Percentiles rank a stretch among this genome's conserved stretches.
These are phyloP conservation scores for Amanita pseudoporphyria DNA, from an alignment of 768 basidiomycete species.

Conservation along the genomic window DNA sequence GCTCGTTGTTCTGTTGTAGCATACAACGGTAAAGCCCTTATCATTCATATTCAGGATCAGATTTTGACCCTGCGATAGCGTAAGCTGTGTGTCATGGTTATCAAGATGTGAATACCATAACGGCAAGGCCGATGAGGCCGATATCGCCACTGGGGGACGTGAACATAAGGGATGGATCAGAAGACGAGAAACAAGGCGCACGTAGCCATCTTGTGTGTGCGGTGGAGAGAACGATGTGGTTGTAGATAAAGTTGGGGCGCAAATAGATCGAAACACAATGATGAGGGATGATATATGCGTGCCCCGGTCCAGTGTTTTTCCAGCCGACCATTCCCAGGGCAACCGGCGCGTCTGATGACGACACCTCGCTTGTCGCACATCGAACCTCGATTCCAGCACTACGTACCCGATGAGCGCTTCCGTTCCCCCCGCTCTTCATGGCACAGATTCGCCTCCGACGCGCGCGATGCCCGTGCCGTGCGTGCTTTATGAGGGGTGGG, in stretches of 20 bases:
- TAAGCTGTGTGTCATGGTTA: constrained; percentile 12
- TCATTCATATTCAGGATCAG: constrained; percentile 99
- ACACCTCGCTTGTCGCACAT: not conserved
- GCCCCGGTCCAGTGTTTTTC: not conserved
- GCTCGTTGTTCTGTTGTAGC: constrained; percentile 93
- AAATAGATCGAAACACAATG: constrained; percentile 21
- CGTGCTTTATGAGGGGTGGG: constrained; percentile 61
- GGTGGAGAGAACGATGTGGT: constrained; percentile 28
- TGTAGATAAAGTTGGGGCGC: constrained; percentile 11
- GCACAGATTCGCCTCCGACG: not conserved
- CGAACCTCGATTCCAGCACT: too few species aligned
- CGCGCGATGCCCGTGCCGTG: constrained; percentile 10
- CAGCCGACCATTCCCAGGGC: not conserved
- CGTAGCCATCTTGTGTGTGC: constrained; percentile 40
- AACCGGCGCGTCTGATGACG: not conserved
- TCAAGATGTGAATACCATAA: constrained; percentile 64
- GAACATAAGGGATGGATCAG: not conserved
- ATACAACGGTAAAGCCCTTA: constrained; percentile 96
- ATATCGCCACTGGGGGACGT: constrained; percentile 66
- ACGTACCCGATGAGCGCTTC: not conserved
- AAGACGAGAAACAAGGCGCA: constrained; percentile 12
- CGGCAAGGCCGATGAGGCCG: constrained; percentile 50
- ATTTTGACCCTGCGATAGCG: constrained; percentile 72
- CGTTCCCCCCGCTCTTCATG: not conserved
- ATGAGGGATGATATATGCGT: not conserved